Evolutionary conservation across 257 asterid genomes (phyloP), one percentile per base, ranked within the genome.

Genomic region (Linderniella brevidens): DNA sequence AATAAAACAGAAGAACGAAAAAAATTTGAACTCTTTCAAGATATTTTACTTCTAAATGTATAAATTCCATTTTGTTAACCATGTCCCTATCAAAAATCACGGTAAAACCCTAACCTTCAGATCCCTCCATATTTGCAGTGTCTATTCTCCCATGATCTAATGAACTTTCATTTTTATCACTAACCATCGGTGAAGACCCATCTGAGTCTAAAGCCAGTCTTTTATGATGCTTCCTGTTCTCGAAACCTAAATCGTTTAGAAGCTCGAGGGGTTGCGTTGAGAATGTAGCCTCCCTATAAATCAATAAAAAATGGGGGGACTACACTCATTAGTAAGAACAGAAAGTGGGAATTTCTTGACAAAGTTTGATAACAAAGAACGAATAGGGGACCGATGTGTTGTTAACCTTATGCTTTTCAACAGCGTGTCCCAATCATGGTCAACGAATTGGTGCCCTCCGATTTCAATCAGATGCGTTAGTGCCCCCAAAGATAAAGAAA

Each of bases 381-480:
- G 60, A 4, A 42, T 6, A 53, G 52, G 56, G 7, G 53, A 41
- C 53, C 18, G 42, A 19, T 47, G 19, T 48, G 8, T 4, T 15
- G 55, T 47, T 54, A 58, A 85, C 99, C 99, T 79, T 63, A 90
- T 77, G 78, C 99, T 77, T 69, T 75, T 77, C 64, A 90, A 71
- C 66, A 90, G 67, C 63, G 96, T 90, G 66, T 90, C 88, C 99
- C 99, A 90, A 58, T 85, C 99, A 25, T 52, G 48, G 58, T 81
- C 79, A 64, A 88, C 86, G 67, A 90, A 90, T 60, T 85, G 99
- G 71, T 79, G 99, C 47, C 99, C 99, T 62, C 99, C 99, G 69
- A 81, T 94, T 68, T 90, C 99, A 59, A 75, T 69, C 64, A 90
- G 96, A 74, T 90, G 99, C 70, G 82, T 94, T 50, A 90, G 60